Conservation (phyloP, 352 stramenopile genomes). For the Peronospora farinosa region DNA sequence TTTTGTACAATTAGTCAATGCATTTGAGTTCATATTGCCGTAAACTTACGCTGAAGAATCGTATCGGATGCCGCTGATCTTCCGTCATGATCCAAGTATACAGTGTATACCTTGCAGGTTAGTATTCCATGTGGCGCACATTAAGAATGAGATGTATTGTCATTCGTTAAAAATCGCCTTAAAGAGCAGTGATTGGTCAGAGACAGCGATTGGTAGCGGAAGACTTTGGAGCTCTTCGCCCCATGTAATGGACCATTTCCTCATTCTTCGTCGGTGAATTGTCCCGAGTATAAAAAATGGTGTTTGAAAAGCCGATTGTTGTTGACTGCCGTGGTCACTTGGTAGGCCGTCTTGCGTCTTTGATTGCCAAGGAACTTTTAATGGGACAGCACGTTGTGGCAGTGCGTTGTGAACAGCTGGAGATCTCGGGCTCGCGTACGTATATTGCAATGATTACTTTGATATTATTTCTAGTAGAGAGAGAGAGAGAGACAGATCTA, state of each 20-base stretch:
- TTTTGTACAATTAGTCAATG: not conserved
- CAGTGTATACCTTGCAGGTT: conserved; percentile 2
- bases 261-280: conserved; percentile 41
- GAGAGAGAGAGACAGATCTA: conserved; percentile 5
- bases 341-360: conserved; percentile 95
- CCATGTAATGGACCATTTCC: conserved; percentile 45
- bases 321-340: conserved; percentile 99
- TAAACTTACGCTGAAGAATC: conserved; percentile 24
- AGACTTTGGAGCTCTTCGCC: conserved; percentile 4
- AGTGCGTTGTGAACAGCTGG: conserved; percentile 97
- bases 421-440: conserved; percentile 96
- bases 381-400: conserved; percentile 97
- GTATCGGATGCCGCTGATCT: conserved; percentile 16
- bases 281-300: conserved; percentile 62
- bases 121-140: conserved; percentile 4
- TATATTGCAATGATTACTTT: conserved; percentile 12
- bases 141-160: not conserved
- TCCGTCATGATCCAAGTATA: conserved; percentile 5
- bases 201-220: conserved; percentile 16
- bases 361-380: conserved; percentile 99
- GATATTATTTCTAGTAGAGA: conserved; percentile 2
- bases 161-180: conserved; percentile 16
- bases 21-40: not conserved
- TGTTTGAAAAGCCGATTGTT: conserved; percentile 94
- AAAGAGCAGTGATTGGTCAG: conserved; percentile 19